Conservation (phyloP, 345 rosid species). For the Acer saccharum region DNA sequence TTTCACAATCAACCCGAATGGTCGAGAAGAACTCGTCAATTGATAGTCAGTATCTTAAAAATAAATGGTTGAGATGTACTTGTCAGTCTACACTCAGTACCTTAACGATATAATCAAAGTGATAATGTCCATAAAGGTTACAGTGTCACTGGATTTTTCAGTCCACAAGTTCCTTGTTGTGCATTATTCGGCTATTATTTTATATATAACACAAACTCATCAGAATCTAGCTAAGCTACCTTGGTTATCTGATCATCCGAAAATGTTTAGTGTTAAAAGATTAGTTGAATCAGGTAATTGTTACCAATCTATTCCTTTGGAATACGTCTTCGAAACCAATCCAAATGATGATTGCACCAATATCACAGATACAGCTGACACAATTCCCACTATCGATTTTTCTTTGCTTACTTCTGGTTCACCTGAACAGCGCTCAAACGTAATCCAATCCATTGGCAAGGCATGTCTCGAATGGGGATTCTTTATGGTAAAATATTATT, state of each 20-base stretch:
- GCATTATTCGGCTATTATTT: too few species aligned
- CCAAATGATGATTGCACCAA: background rate
- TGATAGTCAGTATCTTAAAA: too few species aligned
- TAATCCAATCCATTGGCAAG: conserved; percentile 36
- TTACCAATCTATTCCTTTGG: conserved; percentile 24
- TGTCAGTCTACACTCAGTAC: too few species aligned
- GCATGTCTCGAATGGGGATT: conserved; percentile 66
- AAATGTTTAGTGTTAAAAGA: conserved; percentile 30
- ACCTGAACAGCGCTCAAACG: conserved; percentile 33
- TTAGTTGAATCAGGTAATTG: conserved; percentile 26
- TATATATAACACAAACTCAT: too few species aligned
- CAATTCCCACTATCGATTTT: conserved; percentile 47
- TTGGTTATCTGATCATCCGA: background rate
- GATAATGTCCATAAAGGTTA: too few species aligned
- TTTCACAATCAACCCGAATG: too few species aligned
- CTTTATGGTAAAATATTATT: conserved; percentile 39
- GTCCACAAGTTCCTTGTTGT: too few species aligned
- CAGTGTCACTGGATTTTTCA: too few species aligned
- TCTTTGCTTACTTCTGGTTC: conserved; percentile 38
- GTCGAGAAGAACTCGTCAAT: too few species aligned
- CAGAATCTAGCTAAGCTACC: too few species aligned
- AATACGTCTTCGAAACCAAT: conserved; percentile 17
- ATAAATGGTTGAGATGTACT: too few species aligned
- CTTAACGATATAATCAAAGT: too few species aligned
- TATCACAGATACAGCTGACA: conserved; percentile 12